These are phyloP conservation scores for Pythium rhizo-oryzae DNA, from an alignment of 352 stramenopile genomes.

Conservation along the genomic window DNA sequence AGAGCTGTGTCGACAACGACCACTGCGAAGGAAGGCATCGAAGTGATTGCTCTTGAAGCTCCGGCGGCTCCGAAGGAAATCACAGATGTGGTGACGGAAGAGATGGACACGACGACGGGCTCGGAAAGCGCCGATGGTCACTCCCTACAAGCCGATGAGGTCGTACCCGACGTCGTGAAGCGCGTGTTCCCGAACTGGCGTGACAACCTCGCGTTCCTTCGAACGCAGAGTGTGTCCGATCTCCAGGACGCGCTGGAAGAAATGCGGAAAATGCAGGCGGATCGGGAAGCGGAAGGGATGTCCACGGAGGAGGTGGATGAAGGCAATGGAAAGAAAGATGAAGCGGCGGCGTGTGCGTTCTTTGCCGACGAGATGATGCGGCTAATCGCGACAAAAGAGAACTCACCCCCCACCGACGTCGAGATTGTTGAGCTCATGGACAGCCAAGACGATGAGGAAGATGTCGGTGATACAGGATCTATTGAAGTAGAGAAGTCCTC, in stretches of 20 bases:
- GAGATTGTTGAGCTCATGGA: constrained; percentile 21
- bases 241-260: constrained; percentile 30
- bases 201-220: constrained; percentile 48
- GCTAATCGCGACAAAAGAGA: constrained; percentile 11
- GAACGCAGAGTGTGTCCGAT: constrained; percentile 35
- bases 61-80: too few species aligned
- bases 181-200: constrained; percentile 51
- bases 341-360: constrained; percentile 24
- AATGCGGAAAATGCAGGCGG: constrained; percentile 13
- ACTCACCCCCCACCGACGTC: too few species aligned
- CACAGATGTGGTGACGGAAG: too few species aligned
- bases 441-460: constrained; percentile 16
- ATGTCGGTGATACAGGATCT: neutral
- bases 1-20: neutral
- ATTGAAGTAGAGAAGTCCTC: too few species aligned
- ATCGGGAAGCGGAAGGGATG: neutral
- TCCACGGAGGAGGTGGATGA: neutral
- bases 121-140: neutral
- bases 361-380: constrained; percentile 25
- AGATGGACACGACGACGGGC: neutral
- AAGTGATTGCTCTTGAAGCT: neutral
- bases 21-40: too few species aligned
- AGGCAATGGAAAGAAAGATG: neutral
- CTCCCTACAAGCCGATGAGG: neutral
- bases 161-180: constrained; percentile 44